Conservation (phyloP, 2,329 filamentous ascomycete species). For the Arthrobotrys iridis region DNA sequence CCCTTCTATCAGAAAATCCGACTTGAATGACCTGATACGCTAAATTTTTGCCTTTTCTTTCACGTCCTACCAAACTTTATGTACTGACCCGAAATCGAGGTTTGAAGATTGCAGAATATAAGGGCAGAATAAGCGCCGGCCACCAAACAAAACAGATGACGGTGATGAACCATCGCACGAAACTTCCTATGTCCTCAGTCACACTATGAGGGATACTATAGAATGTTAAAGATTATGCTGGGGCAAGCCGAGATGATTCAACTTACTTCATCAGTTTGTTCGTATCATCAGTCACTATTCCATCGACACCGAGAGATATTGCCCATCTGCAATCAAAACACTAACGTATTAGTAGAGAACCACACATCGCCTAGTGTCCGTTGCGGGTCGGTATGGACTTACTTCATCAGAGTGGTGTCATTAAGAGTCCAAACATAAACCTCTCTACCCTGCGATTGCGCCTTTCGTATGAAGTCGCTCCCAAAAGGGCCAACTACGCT, state of each 20-base stretch:
- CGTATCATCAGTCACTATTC: conserved; percentile 87
- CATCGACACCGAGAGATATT: conserved; percentile 69
- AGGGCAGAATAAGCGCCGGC: conserved; percentile 37
- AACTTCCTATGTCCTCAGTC: conserved; percentile 22
- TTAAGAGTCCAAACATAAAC: conserved; percentile 91
- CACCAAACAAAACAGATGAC: conserved; percentile 43
- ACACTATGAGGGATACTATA: conserved; percentile 11
- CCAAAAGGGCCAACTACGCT: conserved; percentile 76
- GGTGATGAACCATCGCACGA: conserved; percentile 18
- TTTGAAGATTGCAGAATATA: conserved; percentile 45
- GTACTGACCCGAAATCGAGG: conserved; percentile 33
- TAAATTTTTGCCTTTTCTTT: neutral
- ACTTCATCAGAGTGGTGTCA: conserved; percentile 79
- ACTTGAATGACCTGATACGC: neutral
- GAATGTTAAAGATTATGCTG: neutral
- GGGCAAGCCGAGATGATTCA: neutral
- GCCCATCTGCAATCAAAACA: conserved; percentile 20
- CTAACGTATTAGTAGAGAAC: neutral
- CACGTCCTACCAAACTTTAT: neutral
- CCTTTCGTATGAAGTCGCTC: conserved; percentile 71
- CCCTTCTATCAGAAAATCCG: neutral
- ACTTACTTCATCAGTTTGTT: conserved; percentile 61
- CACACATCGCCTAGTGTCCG: neutral
- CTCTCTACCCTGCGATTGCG: conserved; percentile 67
- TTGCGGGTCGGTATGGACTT: conserved; percentile 62